Percentiles rank a stretch among this genome's conserved stretches.
Evolutionary conservation across 805 yeast genomes (phyloP).

Genomic region (Candida rishiriensis): DNA sequence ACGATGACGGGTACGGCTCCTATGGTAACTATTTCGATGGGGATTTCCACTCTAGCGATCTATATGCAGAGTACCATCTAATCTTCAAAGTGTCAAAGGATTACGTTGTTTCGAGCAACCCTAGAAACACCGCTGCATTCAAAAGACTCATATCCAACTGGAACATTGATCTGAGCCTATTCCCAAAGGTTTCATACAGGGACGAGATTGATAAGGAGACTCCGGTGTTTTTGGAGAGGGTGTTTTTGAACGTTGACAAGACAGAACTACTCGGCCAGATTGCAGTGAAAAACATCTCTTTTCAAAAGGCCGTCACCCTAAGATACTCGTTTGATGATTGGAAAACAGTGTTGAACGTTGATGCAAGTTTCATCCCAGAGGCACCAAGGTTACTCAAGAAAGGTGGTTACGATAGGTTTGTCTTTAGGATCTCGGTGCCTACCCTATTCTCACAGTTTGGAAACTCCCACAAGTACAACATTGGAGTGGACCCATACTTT

Average conservation of each 20-base stretch:
- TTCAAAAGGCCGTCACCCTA: slow-evolving; percentile 60
- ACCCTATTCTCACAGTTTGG: slow-evolving; percentile 30
- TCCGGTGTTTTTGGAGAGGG: slow-evolving; percentile 60
- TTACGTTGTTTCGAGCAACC: slow-evolving; percentile 10
- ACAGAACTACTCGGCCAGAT: slow-evolving; percentile 63
- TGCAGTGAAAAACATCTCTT: slow-evolving; percentile 73
- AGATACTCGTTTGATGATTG: slow-evolving; percentile 77
- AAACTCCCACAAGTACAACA: slow-evolving; percentile 19
- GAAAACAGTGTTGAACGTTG: slow-evolving; percentile 68
- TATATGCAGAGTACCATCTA: slow-evolving; percentile 7
- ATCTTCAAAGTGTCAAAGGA: slow-evolving; percentile 17
- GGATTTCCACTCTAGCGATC: slow-evolving; percentile 5
- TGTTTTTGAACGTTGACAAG: slow-evolving; percentile 55
- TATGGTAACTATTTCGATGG: slow-evolving; percentile 15
- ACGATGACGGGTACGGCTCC: slow-evolving; percentile 25
- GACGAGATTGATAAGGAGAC: slow-evolving; percentile 38
- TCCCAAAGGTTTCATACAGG: slow-evolving; percentile 40
- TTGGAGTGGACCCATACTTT: slow-evolving; percentile 17
- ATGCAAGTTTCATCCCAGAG: slow-evolving; percentile 57
- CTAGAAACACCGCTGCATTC: slow-evolving; percentile 16
- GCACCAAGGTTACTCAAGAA: slow-evolving; percentile 43
- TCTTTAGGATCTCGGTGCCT: slow-evolving; percentile 54
- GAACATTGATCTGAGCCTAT: slow-evolving; percentile 39
- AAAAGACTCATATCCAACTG: slow-evolving; percentile 32
- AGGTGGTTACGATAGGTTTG: slow-evolving; percentile 64